Evolutionary conservation across 2,329 filamentous ascomycete genomes (phyloP), one percentile per base, ranked within the genome.

Genomic region (Colletotrichum limetticola): DNA sequence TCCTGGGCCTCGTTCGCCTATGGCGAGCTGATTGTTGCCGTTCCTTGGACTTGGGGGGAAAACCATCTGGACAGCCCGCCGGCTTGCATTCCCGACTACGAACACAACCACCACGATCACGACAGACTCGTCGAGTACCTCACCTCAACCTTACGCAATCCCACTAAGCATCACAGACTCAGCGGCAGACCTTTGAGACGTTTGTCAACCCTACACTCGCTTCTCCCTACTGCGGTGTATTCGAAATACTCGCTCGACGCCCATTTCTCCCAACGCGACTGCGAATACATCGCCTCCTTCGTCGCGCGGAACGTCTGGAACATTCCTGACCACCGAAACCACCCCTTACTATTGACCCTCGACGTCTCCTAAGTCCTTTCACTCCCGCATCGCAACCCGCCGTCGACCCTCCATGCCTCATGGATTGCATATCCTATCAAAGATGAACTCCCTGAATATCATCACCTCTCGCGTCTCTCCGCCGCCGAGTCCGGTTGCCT

Each of bases 401-500:
- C 71, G 53, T 61, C 67, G 63, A 64, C 32, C 30, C 64, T 63
- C 53, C 68, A 74, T 76, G 75, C 77, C 80, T 85, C 84, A 90
- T 91, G 90, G 90, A 88, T 87, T 84, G 82, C 83, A 82, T 79
- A 82, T 82, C 78, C 78, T 80, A 78, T 83, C 84, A 87, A 94
- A 89, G 85, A 98, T 98, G 96, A 98, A 98, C 91, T 97, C 95
- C 79, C 88, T 98, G 87, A 97, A 97, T 86, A 94, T 98, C 83
- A 91, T 98, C 83, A 97, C 95, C 80, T 91, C 94, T 82, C 92
- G 93, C 85, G 94, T 95, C 82, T 91, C 91, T 78, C 89, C 90
- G 76, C 83, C 90, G 67, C 84, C 89, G 72, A 90, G 86, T 77
- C 86, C 89, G 42, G 80, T 82, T 57, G 86, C 89, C 68, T 88